Evolutionary conservation across 2,329 filamentous ascomycete species (phyloP).

Genomic region (Fonsecaea nubica): DNA sequence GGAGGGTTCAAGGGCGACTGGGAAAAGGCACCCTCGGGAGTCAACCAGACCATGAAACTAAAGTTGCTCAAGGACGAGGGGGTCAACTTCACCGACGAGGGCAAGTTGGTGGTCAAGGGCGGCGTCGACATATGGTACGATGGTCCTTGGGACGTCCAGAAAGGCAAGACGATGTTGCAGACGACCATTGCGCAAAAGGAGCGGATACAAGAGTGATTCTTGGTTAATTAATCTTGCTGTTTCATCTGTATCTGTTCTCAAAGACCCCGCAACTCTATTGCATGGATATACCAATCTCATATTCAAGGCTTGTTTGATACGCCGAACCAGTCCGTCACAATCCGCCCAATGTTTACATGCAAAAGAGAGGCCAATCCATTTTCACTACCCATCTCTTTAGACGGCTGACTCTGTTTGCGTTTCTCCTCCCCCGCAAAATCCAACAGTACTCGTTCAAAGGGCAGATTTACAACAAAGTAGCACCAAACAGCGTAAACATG

Average conservation of each 20-base stretch:
- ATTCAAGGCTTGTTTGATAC: conserved; percentile 24
- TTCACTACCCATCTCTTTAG: background rate
- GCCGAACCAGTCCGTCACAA: conserved; percentile 12
- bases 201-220: background rate
- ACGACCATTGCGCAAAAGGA: conserved; percentile 3
- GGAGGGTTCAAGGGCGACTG: conserved; percentile 59
- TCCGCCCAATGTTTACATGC: conserved; percentile 16
- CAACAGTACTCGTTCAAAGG: background rate
- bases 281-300: conserved; percentile 26
- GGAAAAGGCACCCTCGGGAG: conserved; percentile 53
- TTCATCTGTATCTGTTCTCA: conserved; percentile 8
- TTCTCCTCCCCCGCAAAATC: background rate
- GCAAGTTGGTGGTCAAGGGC: conserved; percentile 36
- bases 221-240: conserved; percentile 18
- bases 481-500: conserved; percentile 61
- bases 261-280: conserved; percentile 30
- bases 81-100: conserved; percentile 44
- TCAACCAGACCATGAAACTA: conserved; percentile 52
- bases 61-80: conserved; percentile 46
- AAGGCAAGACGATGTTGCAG: conserved; percentile 11
- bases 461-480: conserved; percentile 49
- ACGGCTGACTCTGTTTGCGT: background rate
- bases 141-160: conserved; percentile 31
- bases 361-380: conserved; percentile 22
- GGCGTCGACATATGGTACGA: conserved; percentile 30